Evolutionary conservation across 2,329 filamentous ascomycete genomes (phyloP).

Genomic region (Amauroascus verrucosus): DNA sequence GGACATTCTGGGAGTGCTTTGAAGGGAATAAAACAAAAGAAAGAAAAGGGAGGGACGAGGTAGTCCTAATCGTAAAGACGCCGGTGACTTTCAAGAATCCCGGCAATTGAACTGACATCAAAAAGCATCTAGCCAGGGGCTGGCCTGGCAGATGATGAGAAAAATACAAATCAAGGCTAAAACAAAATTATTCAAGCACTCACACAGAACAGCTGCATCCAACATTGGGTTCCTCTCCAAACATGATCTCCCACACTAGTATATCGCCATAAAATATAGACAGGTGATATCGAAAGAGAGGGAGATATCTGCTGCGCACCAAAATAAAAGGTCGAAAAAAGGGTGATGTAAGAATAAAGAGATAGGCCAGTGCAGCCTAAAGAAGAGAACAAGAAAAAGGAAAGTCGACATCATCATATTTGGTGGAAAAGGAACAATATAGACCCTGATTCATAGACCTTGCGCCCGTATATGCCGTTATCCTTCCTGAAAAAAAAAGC

Average conservation of each 20-base stretch:
- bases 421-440: too few species aligned
- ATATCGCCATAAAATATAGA: not conserved
- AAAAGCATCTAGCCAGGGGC: not conserved
- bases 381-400: not conserved
- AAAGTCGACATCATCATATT: constrained; percentile 2
- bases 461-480: constrained; percentile 6
- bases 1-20: not conserved
- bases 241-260: not conserved
- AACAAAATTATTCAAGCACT: not conserved
- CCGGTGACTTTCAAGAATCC: not conserved
- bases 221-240: not conserved
- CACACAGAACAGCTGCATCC: not conserved
- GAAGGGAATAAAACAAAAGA: not conserved
- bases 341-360: not conserved
- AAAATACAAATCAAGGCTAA: not conserved
- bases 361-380: not conserved
- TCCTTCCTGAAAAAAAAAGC: constrained; percentile 5
- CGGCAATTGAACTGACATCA: not conserved
- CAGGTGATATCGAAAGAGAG: not conserved
- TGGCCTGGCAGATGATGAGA: not conserved
- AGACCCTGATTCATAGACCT: not conserved
- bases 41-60: not conserved
- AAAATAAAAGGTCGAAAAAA: not conserved
- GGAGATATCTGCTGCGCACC: not conserved
- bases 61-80: not conserved